phyloP scores from a whole-genome alignment of 1,284 basidiomycete species.

The Thelephora terrestris region DNA sequence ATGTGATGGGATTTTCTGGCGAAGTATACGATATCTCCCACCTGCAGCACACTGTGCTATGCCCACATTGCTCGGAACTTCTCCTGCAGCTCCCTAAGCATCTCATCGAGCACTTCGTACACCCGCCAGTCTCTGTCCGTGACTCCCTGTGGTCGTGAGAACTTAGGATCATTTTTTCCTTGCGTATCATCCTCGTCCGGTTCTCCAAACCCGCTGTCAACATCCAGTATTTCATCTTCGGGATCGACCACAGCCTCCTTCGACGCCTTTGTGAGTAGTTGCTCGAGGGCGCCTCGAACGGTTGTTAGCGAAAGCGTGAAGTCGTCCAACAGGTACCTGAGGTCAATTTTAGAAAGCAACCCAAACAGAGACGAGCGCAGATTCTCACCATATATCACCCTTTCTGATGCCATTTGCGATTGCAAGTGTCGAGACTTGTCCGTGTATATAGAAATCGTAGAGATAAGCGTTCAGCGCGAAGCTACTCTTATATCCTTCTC shows the following conservation, averaged over 20 bases:
- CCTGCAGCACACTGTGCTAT: conserved; percentile 7
- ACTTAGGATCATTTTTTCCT: conserved; percentile 13
- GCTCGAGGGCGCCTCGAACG: conserved; percentile 28
- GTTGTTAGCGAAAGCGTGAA: conserved; percentile 42
- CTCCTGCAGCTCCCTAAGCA: conserved; percentile 34
- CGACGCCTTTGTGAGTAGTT: conserved; percentile 30
- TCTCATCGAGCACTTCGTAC: conserved; percentile 36
- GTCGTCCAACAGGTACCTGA: conserved; percentile 39
- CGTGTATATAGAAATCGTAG: conserved; percentile 58
- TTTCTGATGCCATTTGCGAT: conserved; percentile 45
- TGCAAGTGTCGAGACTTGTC: conserved; percentile 38
- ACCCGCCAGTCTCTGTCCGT: conserved; percentile 44
- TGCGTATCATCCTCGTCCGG: conserved; percentile 21
- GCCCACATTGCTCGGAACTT: conserved; percentile 35
- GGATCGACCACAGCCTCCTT: conserved; percentile 14
- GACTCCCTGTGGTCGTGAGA: conserved; percentile 28
- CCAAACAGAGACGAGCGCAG: background rate
- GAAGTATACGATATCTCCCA: too few species aligned
- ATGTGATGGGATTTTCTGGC: too few species aligned
- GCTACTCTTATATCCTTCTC: conserved; percentile 15
- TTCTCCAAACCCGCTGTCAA: conserved; percentile 29
- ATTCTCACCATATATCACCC: conserved; percentile 44
- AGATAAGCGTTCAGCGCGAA: conserved; percentile 51
- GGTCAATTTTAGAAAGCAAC: background rate
- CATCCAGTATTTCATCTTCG: conserved; percentile 13